phyloP scores from a whole-genome alignment of 2,329 filamentous ascomycete genomes.

The Pezicula rhizophila region DNA sequence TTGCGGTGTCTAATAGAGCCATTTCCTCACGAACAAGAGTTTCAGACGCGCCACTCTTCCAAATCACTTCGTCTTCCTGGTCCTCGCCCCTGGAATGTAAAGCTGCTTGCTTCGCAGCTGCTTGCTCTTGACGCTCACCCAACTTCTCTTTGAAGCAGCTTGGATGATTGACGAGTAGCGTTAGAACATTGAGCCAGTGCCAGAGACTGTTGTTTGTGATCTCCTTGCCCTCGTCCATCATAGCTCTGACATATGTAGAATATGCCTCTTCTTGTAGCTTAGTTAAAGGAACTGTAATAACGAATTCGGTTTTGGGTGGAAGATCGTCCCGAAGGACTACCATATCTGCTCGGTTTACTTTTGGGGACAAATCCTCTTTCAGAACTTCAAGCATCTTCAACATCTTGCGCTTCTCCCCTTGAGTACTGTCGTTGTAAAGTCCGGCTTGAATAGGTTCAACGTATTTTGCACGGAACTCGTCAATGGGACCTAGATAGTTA shows the following conservation, averaged over 20 bases:
- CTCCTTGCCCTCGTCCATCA: constrained; percentile 24
- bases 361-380: constrained; percentile 66
- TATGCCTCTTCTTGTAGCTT: constrained; percentile 60
- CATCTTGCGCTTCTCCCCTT: constrained; percentile 48
- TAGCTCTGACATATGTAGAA: constrained; percentile 37
- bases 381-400: constrained; percentile 65
- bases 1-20: constrained; percentile 30
- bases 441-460: constrained; percentile 68
- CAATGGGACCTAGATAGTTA: constrained; percentile 62
- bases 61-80: constrained; percentile 13
- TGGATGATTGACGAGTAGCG: constrained; percentile 54
- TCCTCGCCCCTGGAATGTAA: constrained; percentile 4
- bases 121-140: constrained; percentile 28
- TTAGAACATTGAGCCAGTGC: constrained; percentile 46
- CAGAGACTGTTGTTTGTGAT: constrained; percentile 40
- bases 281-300: constrained; percentile 68
- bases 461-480: constrained; percentile 67
- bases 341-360: constrained; percentile 71
- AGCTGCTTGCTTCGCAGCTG: constrained; percentile 13
- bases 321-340: constrained; percentile 59
- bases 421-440: constrained; percentile 57
- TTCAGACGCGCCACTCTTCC: constrained; percentile 22
- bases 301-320: constrained; percentile 73
- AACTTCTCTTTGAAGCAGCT: constrained; percentile 38
- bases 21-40: constrained; percentile 27